A percentile compares a stretch with the other conserved stretches of the same genome.
Conservation (phyloP, 1,139 yeast species). For the Yamadazyma pseudoaaseri region DNA sequence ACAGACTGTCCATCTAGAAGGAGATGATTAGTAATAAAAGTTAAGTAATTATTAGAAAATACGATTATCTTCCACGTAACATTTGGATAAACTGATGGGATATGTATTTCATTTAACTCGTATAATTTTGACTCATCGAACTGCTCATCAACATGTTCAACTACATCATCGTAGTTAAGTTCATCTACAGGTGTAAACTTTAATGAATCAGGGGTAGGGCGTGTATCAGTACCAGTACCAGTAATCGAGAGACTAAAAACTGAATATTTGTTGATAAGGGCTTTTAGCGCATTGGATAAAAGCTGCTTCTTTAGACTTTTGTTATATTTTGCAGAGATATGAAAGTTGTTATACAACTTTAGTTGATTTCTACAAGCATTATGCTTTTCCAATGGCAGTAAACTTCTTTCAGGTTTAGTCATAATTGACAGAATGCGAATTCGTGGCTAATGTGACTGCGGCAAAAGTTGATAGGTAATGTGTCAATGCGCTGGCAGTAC, state of each 20-base stretch:
- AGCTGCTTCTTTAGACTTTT: constrained; percentile 13
- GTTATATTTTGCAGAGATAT: constrained; percentile 25
- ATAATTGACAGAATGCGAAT: too few species aligned
- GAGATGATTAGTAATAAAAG: constrained; percentile 33
- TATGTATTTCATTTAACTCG: constrained; percentile 16
- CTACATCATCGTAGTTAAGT: constrained; percentile 27
- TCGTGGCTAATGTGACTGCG: too few species aligned
- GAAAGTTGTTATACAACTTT: constrained; percentile 27
- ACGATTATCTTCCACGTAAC: constrained; percentile 34
- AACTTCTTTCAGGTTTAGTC: not conserved
- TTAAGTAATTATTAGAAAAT: constrained; percentile 19
- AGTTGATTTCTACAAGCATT: constrained; percentile 1
- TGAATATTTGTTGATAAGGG: constrained; percentile 21
- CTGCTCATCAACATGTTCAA: constrained; percentile 16
- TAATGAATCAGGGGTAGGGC: constrained; percentile 11
- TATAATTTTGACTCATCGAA: constrained; percentile 18
- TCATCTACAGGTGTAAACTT: constrained; percentile 18
- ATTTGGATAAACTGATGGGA: constrained; percentile 15
- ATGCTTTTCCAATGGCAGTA: not conserved
- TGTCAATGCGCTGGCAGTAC: too few species aligned
- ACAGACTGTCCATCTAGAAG: constrained; percentile 37
- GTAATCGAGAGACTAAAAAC: constrained; percentile 12
- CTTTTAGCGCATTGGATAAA: constrained; percentile 26
- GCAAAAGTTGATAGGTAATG: too few species aligned
- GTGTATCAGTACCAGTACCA: not conserved